Conservation (phyloP, 179 eudicot species). For the Drosera spatulata region DNA sequence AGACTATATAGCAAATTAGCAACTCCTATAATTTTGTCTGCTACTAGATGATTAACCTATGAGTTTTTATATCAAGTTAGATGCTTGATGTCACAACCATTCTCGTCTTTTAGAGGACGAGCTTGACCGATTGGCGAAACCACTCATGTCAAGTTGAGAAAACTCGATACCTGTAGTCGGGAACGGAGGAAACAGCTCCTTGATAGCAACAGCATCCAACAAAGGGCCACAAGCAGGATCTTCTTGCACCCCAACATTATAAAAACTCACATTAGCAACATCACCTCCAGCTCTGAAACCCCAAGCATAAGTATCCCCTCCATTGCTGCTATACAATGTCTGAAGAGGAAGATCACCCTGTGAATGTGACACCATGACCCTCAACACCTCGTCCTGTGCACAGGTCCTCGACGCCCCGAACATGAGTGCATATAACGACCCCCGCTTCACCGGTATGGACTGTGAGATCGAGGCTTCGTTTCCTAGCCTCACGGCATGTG, state of each 20-base stretch:
- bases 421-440: slow-evolving; percentile 59
- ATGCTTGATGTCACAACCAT: no score
- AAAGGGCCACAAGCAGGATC: slow-evolving; percentile 92
- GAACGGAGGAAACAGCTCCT: slow-evolving; percentile 49
- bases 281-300: slow-evolving; percentile 49
- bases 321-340: slow-evolving; percentile 64
- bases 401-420: slow-evolving; percentile 86
- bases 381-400: slow-evolving; percentile 79
- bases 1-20: no score
- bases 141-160: neutral
- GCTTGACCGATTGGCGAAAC: no score
- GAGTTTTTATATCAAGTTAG: no score
- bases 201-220: slow-evolving; percentile 82
- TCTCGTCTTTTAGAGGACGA: no score
- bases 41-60: no score
- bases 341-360: slow-evolving; percentile 75
- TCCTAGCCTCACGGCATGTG: slow-evolving; percentile 81
- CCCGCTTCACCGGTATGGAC: slow-evolving; percentile 43
- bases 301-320: slow-evolving; percentile 78
- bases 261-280: slow-evolving; percentile 39
- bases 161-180: slow-evolving; percentile 29
- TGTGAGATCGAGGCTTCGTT: slow-evolving; percentile 74
- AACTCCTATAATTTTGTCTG: no score
- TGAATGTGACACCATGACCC: slow-evolving; percentile 57
- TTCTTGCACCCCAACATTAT: slow-evolving; percentile 77